These are phyloP conservation scores for Metschnikowia lochheadii DNA, from an alignment of 805 yeast genomes.

Conservation along the genomic window DNA sequence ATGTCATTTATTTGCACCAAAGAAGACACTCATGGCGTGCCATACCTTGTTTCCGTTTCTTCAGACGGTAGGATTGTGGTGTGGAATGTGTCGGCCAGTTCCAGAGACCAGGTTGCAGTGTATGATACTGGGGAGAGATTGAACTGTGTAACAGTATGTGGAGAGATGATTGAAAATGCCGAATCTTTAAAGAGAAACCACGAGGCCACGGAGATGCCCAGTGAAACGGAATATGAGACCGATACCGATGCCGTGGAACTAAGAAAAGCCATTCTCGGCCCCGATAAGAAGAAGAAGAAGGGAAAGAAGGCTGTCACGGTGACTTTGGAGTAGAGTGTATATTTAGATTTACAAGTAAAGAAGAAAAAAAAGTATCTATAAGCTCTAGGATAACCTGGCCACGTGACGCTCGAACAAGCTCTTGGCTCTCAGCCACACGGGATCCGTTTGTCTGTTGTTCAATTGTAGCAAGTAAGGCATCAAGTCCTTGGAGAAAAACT, in stretches of 20 bases:
- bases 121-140: conserved; percentile 88
- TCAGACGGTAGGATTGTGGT: conserved; percentile 92
- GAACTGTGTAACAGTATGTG: conserved; percentile 74
- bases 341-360: background rate
- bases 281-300: conserved; percentile 38
- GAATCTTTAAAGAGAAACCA: conserved; percentile 62
- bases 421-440: conserved; percentile 91
- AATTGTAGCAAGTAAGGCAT: conserved; percentile 84
- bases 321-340: conserved; percentile 44
- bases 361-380: background rate
- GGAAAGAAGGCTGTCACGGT: conserved; percentile 42
- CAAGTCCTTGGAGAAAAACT: conserved; percentile 80
- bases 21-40: conserved; percentile 27
- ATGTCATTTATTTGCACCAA: conserved; percentile 49
- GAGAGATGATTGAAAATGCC: conserved; percentile 73
- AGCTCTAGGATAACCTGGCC: conserved; percentile 48
- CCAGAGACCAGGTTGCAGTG: conserved; percentile 79
- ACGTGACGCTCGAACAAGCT: conserved; percentile 80
- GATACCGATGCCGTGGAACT: conserved; percentile 57
- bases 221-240: conserved; percentile 72
- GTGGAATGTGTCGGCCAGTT: conserved; percentile 60
- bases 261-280: conserved; percentile 52
- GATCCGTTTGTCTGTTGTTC: conserved; percentile 75
- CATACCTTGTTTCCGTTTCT: conserved; percentile 72
- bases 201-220: conserved; percentile 25